Evolutionary conservation across 345 rosid species (phyloP).

Genomic region (Xanthoceras sorbifolium): DNA sequence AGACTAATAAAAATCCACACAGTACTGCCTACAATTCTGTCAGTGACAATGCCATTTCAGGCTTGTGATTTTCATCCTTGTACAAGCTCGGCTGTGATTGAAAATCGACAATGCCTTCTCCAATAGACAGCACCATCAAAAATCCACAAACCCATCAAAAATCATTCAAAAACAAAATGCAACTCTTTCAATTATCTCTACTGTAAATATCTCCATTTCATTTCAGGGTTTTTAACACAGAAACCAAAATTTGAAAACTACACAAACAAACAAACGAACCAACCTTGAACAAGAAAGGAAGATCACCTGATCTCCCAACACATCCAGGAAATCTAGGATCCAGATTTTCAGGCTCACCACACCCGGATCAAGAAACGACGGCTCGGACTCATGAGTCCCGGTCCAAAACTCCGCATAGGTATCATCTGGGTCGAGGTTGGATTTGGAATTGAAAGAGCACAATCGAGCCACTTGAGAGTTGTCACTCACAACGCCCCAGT

Average conservation of each 20-base stretch:
- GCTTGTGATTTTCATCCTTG: conserved; percentile 44
- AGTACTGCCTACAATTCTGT: conserved; percentile 45
- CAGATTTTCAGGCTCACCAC: conserved; percentile 34
- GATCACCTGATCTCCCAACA: conserved; percentile 47
- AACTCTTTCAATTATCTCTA: neutral
- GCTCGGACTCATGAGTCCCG: conserved; percentile 57
- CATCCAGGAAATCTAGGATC: conserved; percentile 34
- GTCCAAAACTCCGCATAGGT: conserved; percentile 65
- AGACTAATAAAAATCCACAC: conserved; percentile 45
- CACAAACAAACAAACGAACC: no score
- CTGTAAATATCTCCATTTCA: neutral
- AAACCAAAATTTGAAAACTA: neutral
- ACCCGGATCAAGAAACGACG: conserved; percentile 27
- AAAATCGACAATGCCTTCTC: conserved; percentile 41
- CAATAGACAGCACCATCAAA: conserved; percentile 38
- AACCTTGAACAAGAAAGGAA: conserved; percentile 58
- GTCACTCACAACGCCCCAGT: conserved; percentile 40
- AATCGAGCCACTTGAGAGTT: conserved; percentile 36
- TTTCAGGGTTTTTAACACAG: neutral
- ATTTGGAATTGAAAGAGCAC: conserved; percentile 32
- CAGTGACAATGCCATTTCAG: conserved; percentile 48
- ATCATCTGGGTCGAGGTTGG: conserved; percentile 20
- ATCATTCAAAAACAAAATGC: neutral
- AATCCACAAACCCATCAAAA: neutral
- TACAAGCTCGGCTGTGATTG: conserved; percentile 37